phyloP scores from a whole-genome alignment of 169 alveolate genomes.

The Eimeria zaria region DNA sequence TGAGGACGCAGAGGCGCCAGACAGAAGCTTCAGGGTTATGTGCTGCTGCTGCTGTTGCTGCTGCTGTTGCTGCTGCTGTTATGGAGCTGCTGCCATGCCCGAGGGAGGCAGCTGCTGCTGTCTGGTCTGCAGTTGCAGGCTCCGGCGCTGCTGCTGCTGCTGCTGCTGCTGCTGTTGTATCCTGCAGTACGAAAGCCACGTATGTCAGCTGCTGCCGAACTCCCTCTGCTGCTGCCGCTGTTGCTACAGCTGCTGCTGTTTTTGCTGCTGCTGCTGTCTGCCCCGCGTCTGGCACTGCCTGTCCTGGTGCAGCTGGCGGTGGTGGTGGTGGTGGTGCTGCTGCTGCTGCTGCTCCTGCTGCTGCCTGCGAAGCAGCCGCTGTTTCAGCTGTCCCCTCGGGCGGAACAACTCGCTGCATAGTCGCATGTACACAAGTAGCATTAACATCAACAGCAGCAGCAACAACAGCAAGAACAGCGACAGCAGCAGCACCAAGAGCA shows the following conservation, averaged over 20 bases:
- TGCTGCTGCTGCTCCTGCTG: constrained; percentile 11
- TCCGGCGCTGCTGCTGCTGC: neutral
- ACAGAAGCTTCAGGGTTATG: constrained; percentile 14
- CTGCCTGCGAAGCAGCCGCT: constrained; percentile 1
- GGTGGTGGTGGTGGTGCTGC: no score
- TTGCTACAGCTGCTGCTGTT: neutral
- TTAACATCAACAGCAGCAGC: neutral
- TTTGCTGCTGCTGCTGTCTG: neutral
- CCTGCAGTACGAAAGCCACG: constrained; percentile 15
- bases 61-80: constrained; percentile 30
- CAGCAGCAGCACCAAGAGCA: no score
- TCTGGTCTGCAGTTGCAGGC: neutral
- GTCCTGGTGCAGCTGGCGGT: no score
- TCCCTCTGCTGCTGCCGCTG: constrained; percentile 37
- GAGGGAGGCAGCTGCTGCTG: neutral
- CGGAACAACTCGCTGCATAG: constrained; percentile 10
- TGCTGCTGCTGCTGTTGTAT: neutral
- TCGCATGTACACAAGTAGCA: neutral
- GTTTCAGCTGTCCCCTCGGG: constrained; percentile 1
- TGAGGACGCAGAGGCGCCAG: constrained; percentile 65
- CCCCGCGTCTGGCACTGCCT: no score
- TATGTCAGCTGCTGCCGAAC: constrained; percentile 46
- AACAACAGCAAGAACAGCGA: neutral
- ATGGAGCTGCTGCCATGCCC: neutral
- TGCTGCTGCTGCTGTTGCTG: constrained; percentile 10